Evolutionary conservation across 441 rosid species (phyloP), one percentile per base, ranked within the genome.

Genomic region (Corymbia citriodora): DNA sequence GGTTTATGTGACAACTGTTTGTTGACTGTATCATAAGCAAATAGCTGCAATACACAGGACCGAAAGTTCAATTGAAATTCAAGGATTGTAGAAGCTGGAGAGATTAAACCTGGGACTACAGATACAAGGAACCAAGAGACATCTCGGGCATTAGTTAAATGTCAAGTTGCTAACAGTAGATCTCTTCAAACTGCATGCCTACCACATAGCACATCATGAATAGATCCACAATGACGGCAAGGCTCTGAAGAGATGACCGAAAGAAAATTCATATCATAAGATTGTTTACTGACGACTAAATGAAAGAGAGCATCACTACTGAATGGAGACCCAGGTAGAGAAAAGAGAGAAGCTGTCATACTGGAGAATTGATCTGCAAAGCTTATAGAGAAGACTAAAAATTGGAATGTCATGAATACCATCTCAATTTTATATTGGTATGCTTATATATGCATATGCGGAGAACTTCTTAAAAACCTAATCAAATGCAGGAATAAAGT

Each of bases 21-120:
- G 91, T 97, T 98, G 33, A 98, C 97, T 0, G 99, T 97, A 89
- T 98, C 99, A 57, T 95, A 98, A 87, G 95, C 99, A 92, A 97
- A 98, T 87, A 98, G 95, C 98, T 96, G 97, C 92, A 90, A 61
- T 23, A 74, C 33, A 82, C 31, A 11, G 55, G 83, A 65, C 12
- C 61, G 88, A 79, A 59, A 48, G 23, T 45, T 23, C 87, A 33
- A 50, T 54, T 55, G 6, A 68, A 27, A 74, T 40, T 49, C 23
- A 31, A n/a, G 29, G 48, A 52, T 52, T 68, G 81, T 21, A 23
- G 40, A 49, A 88, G 79, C 11, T 48, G 57, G 55, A 54, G 55
- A 81, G 25, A 45, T 48, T 45, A 81, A 81, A 81, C 31, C 86
- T 45, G 11, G 18, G 53, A 45, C n/a, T 16, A 81, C 45, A 10